A percentile compares a stretch with the other conserved stretches of the same genome.
These are phyloP conservation scores for Letharia columbiana DNA, from an alignment of 495 filamentous ascomycete genomes.

Conservation along the genomic window DNA sequence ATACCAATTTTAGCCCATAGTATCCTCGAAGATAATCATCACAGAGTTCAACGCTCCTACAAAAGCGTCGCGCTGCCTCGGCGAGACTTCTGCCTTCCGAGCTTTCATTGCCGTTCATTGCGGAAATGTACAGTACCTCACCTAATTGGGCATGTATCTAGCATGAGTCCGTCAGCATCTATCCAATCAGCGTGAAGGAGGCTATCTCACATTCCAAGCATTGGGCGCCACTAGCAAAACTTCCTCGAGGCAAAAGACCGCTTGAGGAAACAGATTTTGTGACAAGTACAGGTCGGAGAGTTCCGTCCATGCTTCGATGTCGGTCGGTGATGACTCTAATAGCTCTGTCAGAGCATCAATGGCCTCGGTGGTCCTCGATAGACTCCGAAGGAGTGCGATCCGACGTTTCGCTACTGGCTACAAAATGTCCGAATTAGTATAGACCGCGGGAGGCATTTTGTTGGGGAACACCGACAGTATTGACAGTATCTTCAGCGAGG, in stretches of 20 bases:
- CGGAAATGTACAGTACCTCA: constrained; percentile 67
- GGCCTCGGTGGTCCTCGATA: constrained; percentile 61
- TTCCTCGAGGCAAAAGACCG: constrained; percentile 84
- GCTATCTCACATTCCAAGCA: constrained; percentile 74
- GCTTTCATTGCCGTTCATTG: constrained; percentile 35
- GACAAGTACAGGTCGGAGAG: constrained; percentile 74
- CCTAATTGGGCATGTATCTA: constrained; percentile 84
- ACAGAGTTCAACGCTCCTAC: constrained; percentile 85
- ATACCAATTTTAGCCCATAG: constrained; percentile 79
- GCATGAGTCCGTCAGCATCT: constrained; percentile 22
- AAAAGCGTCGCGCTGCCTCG: constrained; percentile 73
- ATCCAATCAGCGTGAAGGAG: not conserved
- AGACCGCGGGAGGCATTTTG: constrained; percentile 13
- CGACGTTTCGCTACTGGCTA: constrained; percentile 83
- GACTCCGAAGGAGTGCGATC: constrained; percentile 66
- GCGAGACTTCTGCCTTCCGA: constrained; percentile 44
- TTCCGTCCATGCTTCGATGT: constrained; percentile 92
- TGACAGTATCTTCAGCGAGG: constrained; percentile 65
- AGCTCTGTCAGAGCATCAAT: constrained; percentile 63
- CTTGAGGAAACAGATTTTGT: constrained; percentile 68
- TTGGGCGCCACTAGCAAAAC: constrained; percentile 81
- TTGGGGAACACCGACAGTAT: constrained; percentile 52
- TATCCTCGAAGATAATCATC: constrained; percentile 86
- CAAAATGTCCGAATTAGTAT: constrained; percentile 6
- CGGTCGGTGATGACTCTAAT: constrained; percentile 76